phyloP scores from a whole-genome alignment of 225 moss, liverwort and hornwort genomes.

The Pleurozium schreberi region DNA sequence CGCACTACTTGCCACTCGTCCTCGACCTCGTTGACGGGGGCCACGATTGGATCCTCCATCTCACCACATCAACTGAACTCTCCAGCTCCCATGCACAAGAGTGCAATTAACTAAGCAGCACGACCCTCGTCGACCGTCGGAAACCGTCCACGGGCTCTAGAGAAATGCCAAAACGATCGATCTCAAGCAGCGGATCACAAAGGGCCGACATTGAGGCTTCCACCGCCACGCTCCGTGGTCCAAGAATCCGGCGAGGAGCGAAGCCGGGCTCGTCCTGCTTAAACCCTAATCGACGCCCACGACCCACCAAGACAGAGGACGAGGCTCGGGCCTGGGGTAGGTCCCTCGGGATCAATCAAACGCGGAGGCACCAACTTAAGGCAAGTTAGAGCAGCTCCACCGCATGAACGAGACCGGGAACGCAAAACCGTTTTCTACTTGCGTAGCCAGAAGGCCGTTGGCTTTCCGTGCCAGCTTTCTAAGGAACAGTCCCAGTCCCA shows the following conservation, averaged over 20 bases:
- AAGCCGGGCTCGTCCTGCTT: neutral
- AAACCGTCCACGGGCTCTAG: neutral
- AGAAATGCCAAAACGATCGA: neutral
- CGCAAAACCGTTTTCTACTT: too few relatives aligned
- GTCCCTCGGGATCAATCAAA: too few relatives aligned
- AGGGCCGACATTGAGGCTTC: neutral
- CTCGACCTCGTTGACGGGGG: neutral
- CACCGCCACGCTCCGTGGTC: neutral
- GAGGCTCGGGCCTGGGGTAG: too few relatives aligned
- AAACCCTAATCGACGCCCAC: neutral
- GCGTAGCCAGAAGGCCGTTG: too few relatives aligned
- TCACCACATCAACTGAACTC: neutral
- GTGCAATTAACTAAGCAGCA: neutral
- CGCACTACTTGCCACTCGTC: conserved; percentile 30
- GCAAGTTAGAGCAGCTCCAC: too few relatives aligned
- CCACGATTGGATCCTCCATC: conserved; percentile 11
- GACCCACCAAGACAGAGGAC: neutral
- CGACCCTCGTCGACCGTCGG: neutral
- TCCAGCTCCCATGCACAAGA: neutral
- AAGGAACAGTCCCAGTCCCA: too few relatives aligned
- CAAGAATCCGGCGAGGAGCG: neutral
- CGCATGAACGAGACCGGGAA: too few relatives aligned
- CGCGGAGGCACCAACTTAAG: too few relatives aligned
- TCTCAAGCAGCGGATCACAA: neutral
- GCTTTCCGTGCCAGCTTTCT: too few relatives aligned